Base-by-base conservation (phyloP, 164 flowering plant genomes). In the Vitis rotundifolia region DNA sequence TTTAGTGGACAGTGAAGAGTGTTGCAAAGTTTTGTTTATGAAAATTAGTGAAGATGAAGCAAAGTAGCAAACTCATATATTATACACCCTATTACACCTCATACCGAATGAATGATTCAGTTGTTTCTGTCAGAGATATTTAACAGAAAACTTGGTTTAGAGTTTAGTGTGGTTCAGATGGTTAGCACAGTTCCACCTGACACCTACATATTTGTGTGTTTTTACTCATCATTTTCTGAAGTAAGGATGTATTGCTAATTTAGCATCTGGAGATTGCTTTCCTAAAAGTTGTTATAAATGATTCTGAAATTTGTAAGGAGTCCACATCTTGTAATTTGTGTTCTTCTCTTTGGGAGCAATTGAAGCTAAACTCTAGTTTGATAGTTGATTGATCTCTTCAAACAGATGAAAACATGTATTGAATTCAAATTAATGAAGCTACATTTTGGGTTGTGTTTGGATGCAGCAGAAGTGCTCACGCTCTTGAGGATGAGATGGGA, bases 21-120 rank as follows among this genome's bases (percentile, higher is more conserved):
- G 52, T 54, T 61, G 64, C 64, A 62, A 18, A 16, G 60, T 48
- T 49, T 58, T 71, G 57, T 63, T 62, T 52, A 48, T 22, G 66
- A 62, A 66, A 49, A 37, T 55, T 15, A 13, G 15, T n/a, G 58
- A 53, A 31, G 49, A 53, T 37, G 60, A 11, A 66, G 15, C 22
- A 54, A 16, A 64, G 5, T 16, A 14, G 10, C 19, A 14, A n/a
- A 49, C 8, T 11, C 18, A 44, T 5, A 44, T 5, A 13, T 37
- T 52, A 29, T 14, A 65, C 59, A 53, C 28, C 15, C 14, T 13
- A 29, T 29, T 28, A 26, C 6, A 11, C 15, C 52, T 64, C 48
- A 52, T 51, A 8, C 16, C 52, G 19, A 65, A 5, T 65, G 26
- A 22, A 49, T 9, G 19, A 11, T 59, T 6, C 12, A 59, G 67